Evolutionary conservation across 2,329 filamentous ascomycete species (phyloP), one percentile per base, ranked within the genome.

Genomic region (Pseudogymnoascus pannorum): DNA sequence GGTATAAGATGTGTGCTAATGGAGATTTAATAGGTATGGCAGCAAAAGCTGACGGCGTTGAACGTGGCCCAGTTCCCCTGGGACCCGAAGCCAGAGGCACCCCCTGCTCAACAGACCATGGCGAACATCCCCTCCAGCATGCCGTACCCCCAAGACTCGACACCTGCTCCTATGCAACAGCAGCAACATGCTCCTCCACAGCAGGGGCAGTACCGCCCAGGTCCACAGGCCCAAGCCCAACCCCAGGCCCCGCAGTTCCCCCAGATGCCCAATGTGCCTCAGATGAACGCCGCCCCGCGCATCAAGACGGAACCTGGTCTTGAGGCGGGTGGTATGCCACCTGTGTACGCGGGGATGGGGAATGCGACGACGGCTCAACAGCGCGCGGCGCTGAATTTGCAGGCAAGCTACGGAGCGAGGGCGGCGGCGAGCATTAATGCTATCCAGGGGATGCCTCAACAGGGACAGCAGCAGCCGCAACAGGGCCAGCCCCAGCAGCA

Each of bases 1-100:
- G 9, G 26, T 60, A 57, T 62, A 57, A 54, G 38, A 61, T 61
- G 61, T 66, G 67, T 62, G 69, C 71, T 69, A 65, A 72, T 59
- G 60, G 18, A 57, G 57, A 35, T 44, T 60, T 36, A 36, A 64
- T 72, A 97, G 92, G 90, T 87, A 77, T 99, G 94, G 94, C 92
- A 97, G 79, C 82, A 87, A 69, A 97, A 95, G 76, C 82, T 99
- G 35, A 89, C 92, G 1, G 85, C 86, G 68, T 86, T 95, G 66
- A 86, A 88, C 67, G 88, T 97, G 64, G 94, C 94, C 63, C 80
- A 84, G 62, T 97, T 97, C 73, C 93, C 94, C 9, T 99, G 94
- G 94, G 94, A 99, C 72, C 93, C 94, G 44, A 87, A 89, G 72
- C 87, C 88, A 58, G 87, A 89, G 59, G 82, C 84, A 72, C 65